Base-by-base conservation (phyloP, 1,284 basidiomycete species). In the Sporisorium iseilematis-ciliati region DNA sequence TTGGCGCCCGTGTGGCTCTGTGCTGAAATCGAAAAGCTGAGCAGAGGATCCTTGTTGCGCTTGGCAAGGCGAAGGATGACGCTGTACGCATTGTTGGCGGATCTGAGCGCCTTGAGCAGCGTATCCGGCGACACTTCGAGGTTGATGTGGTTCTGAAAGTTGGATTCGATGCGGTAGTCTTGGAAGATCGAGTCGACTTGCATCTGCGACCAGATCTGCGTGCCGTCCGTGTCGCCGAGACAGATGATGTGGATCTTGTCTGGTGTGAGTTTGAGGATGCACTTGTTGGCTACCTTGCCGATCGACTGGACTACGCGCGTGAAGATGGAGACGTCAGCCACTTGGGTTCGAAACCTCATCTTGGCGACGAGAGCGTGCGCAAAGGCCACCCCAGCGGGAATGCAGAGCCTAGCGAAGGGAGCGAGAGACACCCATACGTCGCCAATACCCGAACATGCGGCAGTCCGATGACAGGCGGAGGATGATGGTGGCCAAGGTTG, bases 101-200 rank as follows among this genome's bases (percentile, higher is more conserved):
- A 80, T 16, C 74, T 72, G 25, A 86, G 72, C 6, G 84, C 84
- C 31, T 80, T 71, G 18, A 79, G 65, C 31, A 86, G 73, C 7
- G 79, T 75, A 38, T 86, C 85, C n/a, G 82, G 79, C 33, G 76
- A 57, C 33, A 86, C 76, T 52, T 86, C 83, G 66, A 86, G 77
- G 74, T 83, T 84, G 74, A 86, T 85, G 62, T 83, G 82, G 74
- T 85, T 85, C 57, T 82, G 70, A 42, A 73, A 76, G 66, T 86
- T 85, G 51, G 83, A 84, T 48, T 86, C 84, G 70, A 86, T 80
- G 41, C 82, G 78, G 51, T 84, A 80, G 16, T 78, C 75, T 1
- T 74, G 63, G 38, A 79, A 68, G 63, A 77, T 64, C 23, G 81
- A 80, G 51, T 81, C 79, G 21, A 63, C 62, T 31, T 78, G 65